Evolutionary conservation across 345 rosid genomes (phyloP), one percentile per base, ranked within the genome.

Genomic region (Murraya paniculata): DNA sequence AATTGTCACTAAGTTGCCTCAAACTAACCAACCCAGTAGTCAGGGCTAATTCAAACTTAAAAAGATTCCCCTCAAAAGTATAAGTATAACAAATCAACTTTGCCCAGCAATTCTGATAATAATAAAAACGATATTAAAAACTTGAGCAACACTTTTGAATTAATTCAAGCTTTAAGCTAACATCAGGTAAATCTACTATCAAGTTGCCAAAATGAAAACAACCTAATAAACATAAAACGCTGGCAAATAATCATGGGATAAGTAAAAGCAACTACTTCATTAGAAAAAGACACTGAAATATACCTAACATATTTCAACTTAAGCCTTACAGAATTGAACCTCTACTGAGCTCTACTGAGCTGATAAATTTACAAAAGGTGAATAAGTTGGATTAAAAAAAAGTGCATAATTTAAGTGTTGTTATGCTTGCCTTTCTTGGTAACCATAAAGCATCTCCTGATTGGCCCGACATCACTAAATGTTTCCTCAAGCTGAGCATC

Each of bases 391-490:
- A 25, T 25, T 28, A 14, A 41, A 25, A 69, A 45, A 33, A 69
- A 41, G 22, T n/a, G 22, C 33, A 36, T 9, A 8, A 38, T 45
- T 25, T 50, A 22, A 28, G 28, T 24, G 6, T 11, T 28, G 27
- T 41, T 33, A 48, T 9, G 24, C 80, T 70, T 59, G 91, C 97
- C 97, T 80, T 94, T 96, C 74, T 87, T 86, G 9, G 98, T 81
- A 67, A 91, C 97, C 88, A 94, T 80, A 84, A 96, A 94, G 90
- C 97, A 92, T 48, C 91, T 89, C 90, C 99, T 84, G 80, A 96
- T 87, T 21, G 99, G 99, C 73, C 97, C 99, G 10, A 96, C 97
- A 72, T 92, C 97, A 72, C 98, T 87, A 48, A 94, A 92, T 18
- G 92, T 60, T 81, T 92, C 98, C 81, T 92, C 98, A 22, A 96